Conservation (phyloP, 768 basidiomycete species). For the Rhizopogon sp. region DNA sequence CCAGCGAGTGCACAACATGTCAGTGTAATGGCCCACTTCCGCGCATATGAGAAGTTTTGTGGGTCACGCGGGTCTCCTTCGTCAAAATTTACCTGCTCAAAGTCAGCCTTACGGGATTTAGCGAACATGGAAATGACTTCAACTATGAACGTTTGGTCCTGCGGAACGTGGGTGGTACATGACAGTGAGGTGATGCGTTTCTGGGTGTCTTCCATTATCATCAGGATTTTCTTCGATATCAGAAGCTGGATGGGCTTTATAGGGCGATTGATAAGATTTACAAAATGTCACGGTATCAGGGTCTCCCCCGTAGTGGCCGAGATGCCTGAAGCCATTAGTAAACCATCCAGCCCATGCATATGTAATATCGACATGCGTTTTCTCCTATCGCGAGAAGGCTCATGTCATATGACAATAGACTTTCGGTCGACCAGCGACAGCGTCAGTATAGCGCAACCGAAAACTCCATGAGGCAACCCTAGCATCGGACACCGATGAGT, state of each 20-base stretch:
- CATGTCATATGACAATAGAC: neutral
- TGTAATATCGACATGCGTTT: neutral
- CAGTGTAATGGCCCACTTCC: constrained; percentile 38
- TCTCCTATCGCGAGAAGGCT: neutral
- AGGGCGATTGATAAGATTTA: neutral
- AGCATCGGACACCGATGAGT: neutral
- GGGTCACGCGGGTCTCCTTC: constrained; percentile 35
- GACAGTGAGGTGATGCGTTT: neutral
- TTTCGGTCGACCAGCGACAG: neutral
- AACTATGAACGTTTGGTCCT: neutral
- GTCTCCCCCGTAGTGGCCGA: neutral
- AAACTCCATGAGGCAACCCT: neutral
- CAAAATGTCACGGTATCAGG: neutral
- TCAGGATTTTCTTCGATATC: neutral
- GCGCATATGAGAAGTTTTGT: constrained; percentile 25
- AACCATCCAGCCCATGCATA: neutral
- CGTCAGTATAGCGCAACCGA: neutral
- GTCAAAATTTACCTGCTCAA: constrained; percentile 33
- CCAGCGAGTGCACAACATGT: constrained; percentile 20
- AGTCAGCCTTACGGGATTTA: neutral
- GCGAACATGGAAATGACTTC: neutral
- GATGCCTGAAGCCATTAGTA: neutral
- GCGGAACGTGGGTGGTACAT: neutral
- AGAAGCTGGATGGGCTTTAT: neutral
- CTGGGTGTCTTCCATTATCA: neutral